Base-by-base conservation (phyloP, 1,284 basidiomycete genomes). In the Xerocomus cyaneibrunnescens region DNA sequence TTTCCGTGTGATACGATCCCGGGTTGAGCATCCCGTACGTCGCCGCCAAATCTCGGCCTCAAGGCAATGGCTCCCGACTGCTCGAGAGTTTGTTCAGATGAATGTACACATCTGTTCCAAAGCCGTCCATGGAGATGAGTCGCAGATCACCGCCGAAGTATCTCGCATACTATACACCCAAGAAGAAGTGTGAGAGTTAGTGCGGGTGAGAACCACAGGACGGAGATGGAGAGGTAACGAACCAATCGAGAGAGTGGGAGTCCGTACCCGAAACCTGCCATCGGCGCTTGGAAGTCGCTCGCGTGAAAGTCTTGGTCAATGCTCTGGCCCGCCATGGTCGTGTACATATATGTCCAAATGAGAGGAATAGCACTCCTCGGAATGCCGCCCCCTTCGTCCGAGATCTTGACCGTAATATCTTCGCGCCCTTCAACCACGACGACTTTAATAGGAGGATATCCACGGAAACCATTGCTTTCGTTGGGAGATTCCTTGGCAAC, bases 271-370 rank as follows among this genome's bases (percentile, higher is more conserved):
- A 95, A 98, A 3, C 96, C 96, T 36, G 96, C 96, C 94, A 99
- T 97, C 1, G 96, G 96, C 5, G 96, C 96, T 68, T 94, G 94
- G 73, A 98, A 98, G 72, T 99, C 96, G 52, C 88, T 91, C 22
- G 86, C 88, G 5, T 64, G 85, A 69, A 96, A 95, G 62, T 95
- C 80, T 65, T 89, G 86, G 60, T 94, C 92, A 38, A 98, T 81
- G 27, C 83, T 86, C 70, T 94, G 89, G 4, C 85, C 85, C 65
- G 92, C 89, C 84, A 98, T 98, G 2, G 97, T 99, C 31, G 97
- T 99, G 69, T 99, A 99, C 88, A 95, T 96, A 72, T 96, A 99
- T 53, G 95, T 98, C 96, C 96, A 99, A 47, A 98, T 97, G 48
- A 97, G 79, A 5, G 94, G 92, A 30, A 98, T 89, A 1, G 94